These are phyloP conservation scores for Periconia sp. DNA, from an alignment of 2,329 filamentous ascomycete species.

Conservation along the genomic window DNA sequence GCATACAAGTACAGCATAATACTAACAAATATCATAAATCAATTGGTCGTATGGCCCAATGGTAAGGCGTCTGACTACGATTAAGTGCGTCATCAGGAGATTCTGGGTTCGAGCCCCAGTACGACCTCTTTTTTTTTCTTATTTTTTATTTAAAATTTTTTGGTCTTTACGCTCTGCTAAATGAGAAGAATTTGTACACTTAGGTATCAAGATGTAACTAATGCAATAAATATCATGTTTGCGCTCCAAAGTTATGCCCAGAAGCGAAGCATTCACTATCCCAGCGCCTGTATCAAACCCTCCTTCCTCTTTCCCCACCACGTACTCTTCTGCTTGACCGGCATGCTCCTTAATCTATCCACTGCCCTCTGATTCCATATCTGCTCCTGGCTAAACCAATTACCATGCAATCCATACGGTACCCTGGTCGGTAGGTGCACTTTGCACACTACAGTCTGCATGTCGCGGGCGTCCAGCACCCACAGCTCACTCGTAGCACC, in stretches of 20 bases:
- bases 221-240: too few relatives aligned
- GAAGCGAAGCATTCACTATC: too few relatives aligned
- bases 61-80: conserved; percentile 61
- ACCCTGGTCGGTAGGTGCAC: conserved; percentile 69
- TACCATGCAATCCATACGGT: conserved; percentile 68
- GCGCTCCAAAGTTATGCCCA: too few relatives aligned
- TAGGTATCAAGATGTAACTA: too few relatives aligned
- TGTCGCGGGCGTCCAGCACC: conserved; percentile 69
- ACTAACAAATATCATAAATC: too few relatives aligned
- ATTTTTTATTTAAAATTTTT: too few relatives aligned
- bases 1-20: too few relatives aligned
- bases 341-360: conserved; percentile 25
- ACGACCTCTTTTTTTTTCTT: too few relatives aligned
- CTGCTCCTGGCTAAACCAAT: conserved; percentile 45
- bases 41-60: conserved; percentile 58
- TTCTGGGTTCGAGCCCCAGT: too few relatives aligned
- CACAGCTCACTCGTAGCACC: conserved; percentile 65
- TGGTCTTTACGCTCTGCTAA: too few relatives aligned
- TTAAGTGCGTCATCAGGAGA: too few relatives aligned
- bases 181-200: too few relatives aligned
- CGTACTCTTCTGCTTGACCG: conserved; percentile 1
- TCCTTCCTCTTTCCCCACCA: conserved; percentile 1
- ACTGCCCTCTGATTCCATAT: conserved; percentile 38
- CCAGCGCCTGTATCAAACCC: conserved; percentile 2
- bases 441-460: conserved; percentile 65